Conservation (phyloP, 1,284 basidiomycete species). For the Omphalotus olearius region DNA sequence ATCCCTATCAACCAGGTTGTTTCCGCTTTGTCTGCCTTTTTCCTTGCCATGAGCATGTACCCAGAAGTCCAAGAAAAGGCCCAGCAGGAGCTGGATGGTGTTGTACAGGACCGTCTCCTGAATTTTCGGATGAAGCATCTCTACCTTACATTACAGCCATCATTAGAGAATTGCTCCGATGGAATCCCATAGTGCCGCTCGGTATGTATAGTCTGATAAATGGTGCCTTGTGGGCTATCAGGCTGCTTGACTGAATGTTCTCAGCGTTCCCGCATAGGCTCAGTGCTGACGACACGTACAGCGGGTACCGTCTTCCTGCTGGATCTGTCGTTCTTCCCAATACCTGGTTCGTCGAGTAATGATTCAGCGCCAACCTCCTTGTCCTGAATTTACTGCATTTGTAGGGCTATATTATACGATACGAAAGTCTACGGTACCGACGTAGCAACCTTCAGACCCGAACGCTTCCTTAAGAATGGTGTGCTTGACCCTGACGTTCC, state of each 20-base stretch:
- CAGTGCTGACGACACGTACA: constrained; percentile 12
- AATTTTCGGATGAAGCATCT: constrained; percentile 13
- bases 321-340: constrained; percentile 15
- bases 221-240: background rate
- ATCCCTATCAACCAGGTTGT: constrained; percentile 8
- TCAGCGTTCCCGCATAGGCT: constrained; percentile 15
- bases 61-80: constrained; percentile 13
- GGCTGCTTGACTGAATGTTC: background rate
- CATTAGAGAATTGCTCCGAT: constrained; percentile 15
- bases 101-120: constrained; percentile 8
- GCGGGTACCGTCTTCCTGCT: constrained; percentile 14
- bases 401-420: constrained; percentile 15
- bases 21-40: constrained; percentile 12
- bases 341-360: constrained; percentile 9
- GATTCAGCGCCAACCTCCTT: background rate
- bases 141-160: constrained; percentile 14
- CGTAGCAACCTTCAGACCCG: constrained; percentile 10
- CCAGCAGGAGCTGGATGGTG: constrained; percentile 11
- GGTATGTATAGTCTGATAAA: constrained; percentile 5
- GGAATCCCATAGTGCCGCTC: constrained; percentile 15
- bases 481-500: constrained; percentile 6
- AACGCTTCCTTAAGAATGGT: constrained; percentile 13
- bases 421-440: constrained; percentile 11
- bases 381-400: background rate
- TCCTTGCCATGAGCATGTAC: constrained; percentile 15